Evolutionary conservation across 306 rosid genomes (phyloP), one percentile per base, ranked within the genome.

Genomic region (Trifolium repens): DNA sequence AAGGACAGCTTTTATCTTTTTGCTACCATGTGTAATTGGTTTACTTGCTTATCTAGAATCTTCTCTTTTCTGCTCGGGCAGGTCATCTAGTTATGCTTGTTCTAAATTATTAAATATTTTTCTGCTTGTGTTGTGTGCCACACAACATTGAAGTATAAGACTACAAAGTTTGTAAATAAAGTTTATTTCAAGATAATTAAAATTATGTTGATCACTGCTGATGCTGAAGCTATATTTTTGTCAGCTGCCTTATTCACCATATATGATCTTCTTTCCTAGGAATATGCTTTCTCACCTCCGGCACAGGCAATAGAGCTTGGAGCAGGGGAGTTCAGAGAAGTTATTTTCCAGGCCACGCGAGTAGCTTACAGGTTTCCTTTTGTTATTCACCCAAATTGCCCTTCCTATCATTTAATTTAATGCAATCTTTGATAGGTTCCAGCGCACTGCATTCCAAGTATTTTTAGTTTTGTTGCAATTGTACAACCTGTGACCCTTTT

Each of bases 261-360:
- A 35, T 66, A 17, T 77, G 15, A 22, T 68, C 32, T 72, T 46
- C 4, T 79, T 72, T 52, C 70, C 71, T 37, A 92, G 99, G 99
- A 94, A 78, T 92, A 84, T 81, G 96, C 99, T 71, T 94, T 94
- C 86, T 90, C 91, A 62, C 99, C 99, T 77, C 59, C 96, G 15
- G 91, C 96, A 59, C 92, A 87, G 88, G 88, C 99, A 7, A 89
- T 92, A 76, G 99, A 94, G 78, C 96, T 94, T 81, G 98, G 88
- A 67, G 88, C 96, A 50, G 97, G 99, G 76, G 99, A 90, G 80
- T 88, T 87, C 61, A 86, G 32, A 79, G 96, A 92, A 90, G 93
- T 91, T 42, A 79, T 70, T 84, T 94, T 94, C 78, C 92, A 86
- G 79, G 99, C 99, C 79, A 87, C 91, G 0, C 97, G 96, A 5